A percentile compares a stretch with the other conserved stretches of the same genome.
Evolutionary conservation across 116 monocot species (phyloP).

Genomic region (Iris pallida): DNA sequence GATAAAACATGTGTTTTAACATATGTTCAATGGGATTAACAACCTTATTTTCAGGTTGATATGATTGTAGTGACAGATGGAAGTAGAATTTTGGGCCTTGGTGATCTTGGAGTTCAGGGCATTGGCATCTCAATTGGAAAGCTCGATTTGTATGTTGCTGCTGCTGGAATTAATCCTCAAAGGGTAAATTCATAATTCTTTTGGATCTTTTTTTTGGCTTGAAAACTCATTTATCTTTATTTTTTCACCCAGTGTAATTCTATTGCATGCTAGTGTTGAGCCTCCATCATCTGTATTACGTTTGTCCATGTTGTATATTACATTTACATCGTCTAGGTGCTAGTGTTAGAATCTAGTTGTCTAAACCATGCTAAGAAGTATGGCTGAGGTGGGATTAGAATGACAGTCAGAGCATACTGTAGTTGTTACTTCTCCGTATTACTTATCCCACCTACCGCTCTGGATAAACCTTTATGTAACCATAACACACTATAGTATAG

Average conservation of each 20-base stretch:
- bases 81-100: conserved; percentile 96
- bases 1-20: background rate
- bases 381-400: too few relatives aligned
- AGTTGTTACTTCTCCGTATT: too few relatives aligned
- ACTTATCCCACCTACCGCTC: too few relatives aligned
- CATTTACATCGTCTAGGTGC: too few relatives aligned
- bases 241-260: too few relatives aligned
- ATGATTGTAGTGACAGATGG: conserved; percentile 99
- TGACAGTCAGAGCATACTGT: too few relatives aligned
- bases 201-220: background rate
- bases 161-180: conserved; percentile 99
- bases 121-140: conserved; percentile 98
- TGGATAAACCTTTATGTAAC: too few relatives aligned
- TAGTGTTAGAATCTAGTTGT: too few relatives aligned
- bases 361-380: too few relatives aligned
- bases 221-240: background rate
- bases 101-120: conserved; percentile 97
- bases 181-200: conserved; percentile 48
- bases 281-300: background rate
- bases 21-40: background rate
- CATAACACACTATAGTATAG: too few relatives aligned
- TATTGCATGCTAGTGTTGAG: background rate
- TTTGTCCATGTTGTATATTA: background rate
- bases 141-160: conserved; percentile 96
- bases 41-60: conserved; percentile 60